Conservation (phyloP, 2,329 filamentous ascomycete species). For the Penicillium occitanis region DNA sequence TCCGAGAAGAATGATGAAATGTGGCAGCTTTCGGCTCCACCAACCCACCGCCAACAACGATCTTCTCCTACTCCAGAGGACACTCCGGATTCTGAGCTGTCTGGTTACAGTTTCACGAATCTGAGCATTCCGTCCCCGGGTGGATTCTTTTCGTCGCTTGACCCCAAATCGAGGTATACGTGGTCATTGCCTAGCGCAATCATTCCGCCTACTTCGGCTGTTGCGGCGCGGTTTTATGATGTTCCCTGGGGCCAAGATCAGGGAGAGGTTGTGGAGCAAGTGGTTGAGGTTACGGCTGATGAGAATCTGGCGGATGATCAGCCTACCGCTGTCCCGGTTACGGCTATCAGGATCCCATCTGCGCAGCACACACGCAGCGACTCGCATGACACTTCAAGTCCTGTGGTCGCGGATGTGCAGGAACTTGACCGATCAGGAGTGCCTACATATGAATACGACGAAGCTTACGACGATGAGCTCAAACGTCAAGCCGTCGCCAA, state of each 20-base stretch:
- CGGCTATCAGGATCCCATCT: conserved; percentile 50
- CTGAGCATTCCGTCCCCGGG: conserved; percentile 89
- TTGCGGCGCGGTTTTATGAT: conserved; percentile 89
- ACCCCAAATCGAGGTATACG: conserved; percentile 71
- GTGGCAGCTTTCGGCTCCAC: conserved; percentile 57
- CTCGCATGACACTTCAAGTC: conserved; percentile 35
- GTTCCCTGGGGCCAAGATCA: conserved; percentile 67
- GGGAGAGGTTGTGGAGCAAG: conserved; percentile 61
- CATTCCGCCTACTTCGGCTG: conserved; percentile 75
- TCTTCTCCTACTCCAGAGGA: conserved; percentile 37
- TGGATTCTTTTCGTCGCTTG: conserved; percentile 85
- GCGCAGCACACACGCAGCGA: conserved; percentile 10
- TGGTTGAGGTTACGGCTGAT: conserved; percentile 58
- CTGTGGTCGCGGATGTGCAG: conserved; percentile 30
- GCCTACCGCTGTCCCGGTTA: conserved; percentile 37
- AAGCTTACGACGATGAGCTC: conserved; percentile 72
- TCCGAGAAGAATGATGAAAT: conserved; percentile 60
- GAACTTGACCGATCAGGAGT: conserved; percentile 66
- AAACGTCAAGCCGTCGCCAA: conserved; percentile 69
- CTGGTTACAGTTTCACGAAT: conserved; percentile 70
- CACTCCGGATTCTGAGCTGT: conserved; percentile 56
- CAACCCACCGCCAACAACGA: conserved; percentile 46
- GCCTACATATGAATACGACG: conserved; percentile 65
- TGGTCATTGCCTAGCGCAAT: conserved; percentile 68
- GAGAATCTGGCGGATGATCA: conserved; percentile 38